Base-by-base conservation (phyloP, 768 basidiomycete species). In the Melanogaster broomeanus region DNA sequence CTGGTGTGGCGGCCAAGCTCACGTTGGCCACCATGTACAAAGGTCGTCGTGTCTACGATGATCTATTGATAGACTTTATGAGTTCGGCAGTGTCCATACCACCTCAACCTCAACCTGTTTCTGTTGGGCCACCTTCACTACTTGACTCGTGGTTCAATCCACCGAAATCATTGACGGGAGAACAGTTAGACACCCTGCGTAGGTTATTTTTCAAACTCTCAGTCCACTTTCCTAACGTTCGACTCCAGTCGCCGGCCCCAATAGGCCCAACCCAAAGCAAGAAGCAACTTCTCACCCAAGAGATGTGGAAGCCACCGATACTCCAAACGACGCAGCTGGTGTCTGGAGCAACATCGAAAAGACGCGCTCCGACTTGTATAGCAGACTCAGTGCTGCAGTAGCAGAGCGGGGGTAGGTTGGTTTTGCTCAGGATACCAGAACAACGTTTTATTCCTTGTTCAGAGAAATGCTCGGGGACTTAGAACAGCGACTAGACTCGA, bases 381-480 rank as follows among this genome's bases (percentile, higher is more conserved):
- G 64, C 33, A 70, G 72, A 44, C 62, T 84, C 13, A 69, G 74
- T n/a, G 75, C 79, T 16, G 84, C 85, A 3, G 56, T 87, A 51
- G 70, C 71, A 15, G 85, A 89, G 64, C 71, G 87, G 67, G 85
- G 86, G 86, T 86, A 60, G 31, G 77, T 61, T 1, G 24, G 31
- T 39, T 28, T 12, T 49, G 15, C 18, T 9, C 31, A 31, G 21
- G 37, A n/a, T 25, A 40, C 11, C 6, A 25, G 27, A 12, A 22
- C 38, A 16, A 27, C 42, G 18, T 38, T 19, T 42, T 3, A 42
- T 45, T 25, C 24, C 24, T 3, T 25, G n/a, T 11, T 4, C 41
- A 87, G 85, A n/a, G 81, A 88, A 71, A 71, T 80, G 69, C 71
- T 87, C 4, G 79, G 75, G 16, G 76, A 83, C 51, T 64, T 87